A percentile compares a stretch with the other conserved stretches of the same genome.
phyloP scores from a whole-genome alignment of 2,329 filamentous ascomycete genomes.

The Bisporella sp. region DNA sequence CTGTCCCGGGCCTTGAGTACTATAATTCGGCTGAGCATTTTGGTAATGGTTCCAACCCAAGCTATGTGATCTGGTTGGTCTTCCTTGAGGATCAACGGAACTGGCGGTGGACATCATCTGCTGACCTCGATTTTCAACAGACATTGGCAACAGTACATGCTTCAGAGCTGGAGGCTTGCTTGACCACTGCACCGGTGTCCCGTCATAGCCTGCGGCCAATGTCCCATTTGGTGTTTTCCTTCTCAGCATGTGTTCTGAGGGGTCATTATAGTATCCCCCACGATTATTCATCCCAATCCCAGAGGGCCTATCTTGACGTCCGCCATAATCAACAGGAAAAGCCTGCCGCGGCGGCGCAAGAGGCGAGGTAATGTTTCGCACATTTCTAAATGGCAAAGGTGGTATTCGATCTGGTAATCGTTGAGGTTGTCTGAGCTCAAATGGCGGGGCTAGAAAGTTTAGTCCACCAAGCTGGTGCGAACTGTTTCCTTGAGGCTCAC shows the following conservation, averaged over 20 bases:
- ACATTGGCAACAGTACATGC: slow-evolving; percentile 68
- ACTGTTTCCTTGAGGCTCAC: slow-evolving; percentile 31
- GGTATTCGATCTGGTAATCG: slow-evolving; percentile 16
- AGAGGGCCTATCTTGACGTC: slow-evolving; percentile 9
- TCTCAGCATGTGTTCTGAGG: slow-evolving; percentile 70
- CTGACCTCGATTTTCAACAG: slow-evolving; percentile 17
- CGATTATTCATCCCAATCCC: slow-evolving; percentile 2
- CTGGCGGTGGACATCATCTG: slow-evolving; percentile 4
- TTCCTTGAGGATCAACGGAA: slow-evolving; percentile 8
- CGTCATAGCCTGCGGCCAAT: slow-evolving; percentile 85
- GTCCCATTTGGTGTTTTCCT: slow-evolving; percentile 95
- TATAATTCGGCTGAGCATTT: slow-evolving; percentile 4
- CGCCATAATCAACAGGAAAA: slow-evolving; percentile 20
- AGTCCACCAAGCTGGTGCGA: slow-evolving; percentile 19
- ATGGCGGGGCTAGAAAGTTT: slow-evolving; percentile 20
- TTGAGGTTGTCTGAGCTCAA: slow-evolving; percentile 14
- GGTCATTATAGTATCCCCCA: slow-evolving; percentile 21
- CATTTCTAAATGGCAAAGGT: slow-evolving; percentile 22
- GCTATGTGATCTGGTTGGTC: slow-evolving; percentile 13
- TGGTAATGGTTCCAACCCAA: slow-evolving; percentile 23
- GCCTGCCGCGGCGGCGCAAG: slow-evolving; percentile 18
- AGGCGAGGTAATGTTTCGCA: slow-evolving; percentile 17
- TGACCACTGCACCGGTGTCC: slow-evolving; percentile 64
- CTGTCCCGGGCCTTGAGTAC: slow-evolving; percentile 2
- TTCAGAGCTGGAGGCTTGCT: slow-evolving; percentile 73